Percentiles rank a stretch among this genome's conserved stretches.
Evolutionary conservation across 805 yeast species (phyloP).

Genomic region (Kregervanrija pseudodelftensis): DNA sequence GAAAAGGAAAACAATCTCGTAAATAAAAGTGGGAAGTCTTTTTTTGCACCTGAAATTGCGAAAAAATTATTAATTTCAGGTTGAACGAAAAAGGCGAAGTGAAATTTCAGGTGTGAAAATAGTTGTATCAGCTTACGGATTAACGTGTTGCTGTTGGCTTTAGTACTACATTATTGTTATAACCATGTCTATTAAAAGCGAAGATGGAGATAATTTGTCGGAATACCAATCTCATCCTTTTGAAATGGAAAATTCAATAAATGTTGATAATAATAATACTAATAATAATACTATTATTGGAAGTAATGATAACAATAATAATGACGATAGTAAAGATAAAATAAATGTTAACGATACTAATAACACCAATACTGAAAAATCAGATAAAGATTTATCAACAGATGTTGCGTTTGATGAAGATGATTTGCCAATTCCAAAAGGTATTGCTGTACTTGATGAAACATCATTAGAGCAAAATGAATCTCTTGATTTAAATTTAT

Average conservation of each 20-base stretch:
- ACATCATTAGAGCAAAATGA: constrained; percentile 42
- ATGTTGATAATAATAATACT: not conserved
- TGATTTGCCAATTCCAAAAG: constrained; percentile 27
- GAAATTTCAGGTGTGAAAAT: too few relatives aligned
- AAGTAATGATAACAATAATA: not conserved
- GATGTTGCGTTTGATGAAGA: constrained; percentile 25
- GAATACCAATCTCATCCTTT: too few relatives aligned
- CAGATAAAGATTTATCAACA: constrained; percentile 9
- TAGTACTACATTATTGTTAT: too few relatives aligned
- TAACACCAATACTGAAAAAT: not conserved
- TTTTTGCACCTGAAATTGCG: too few relatives aligned
- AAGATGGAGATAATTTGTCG: too few relatives aligned
- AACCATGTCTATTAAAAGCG: too few relatives aligned
- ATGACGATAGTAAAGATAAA: not conserved
- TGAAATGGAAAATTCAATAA: not conserved
- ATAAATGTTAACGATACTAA: not conserved
- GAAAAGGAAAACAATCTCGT: too few relatives aligned
- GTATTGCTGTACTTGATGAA: constrained; percentile 30
- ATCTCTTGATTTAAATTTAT: constrained; percentile 69
- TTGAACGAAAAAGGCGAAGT: too few relatives aligned
- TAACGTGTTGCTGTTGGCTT: too few relatives aligned
- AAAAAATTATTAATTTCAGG: too few relatives aligned
- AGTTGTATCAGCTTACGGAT: too few relatives aligned
- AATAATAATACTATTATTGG: not conserved
- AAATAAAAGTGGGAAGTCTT: too few relatives aligned